Evolutionary conservation across 139 green algal genomes (phyloP).

Genomic region (Asterochloris sp.): DNA sequence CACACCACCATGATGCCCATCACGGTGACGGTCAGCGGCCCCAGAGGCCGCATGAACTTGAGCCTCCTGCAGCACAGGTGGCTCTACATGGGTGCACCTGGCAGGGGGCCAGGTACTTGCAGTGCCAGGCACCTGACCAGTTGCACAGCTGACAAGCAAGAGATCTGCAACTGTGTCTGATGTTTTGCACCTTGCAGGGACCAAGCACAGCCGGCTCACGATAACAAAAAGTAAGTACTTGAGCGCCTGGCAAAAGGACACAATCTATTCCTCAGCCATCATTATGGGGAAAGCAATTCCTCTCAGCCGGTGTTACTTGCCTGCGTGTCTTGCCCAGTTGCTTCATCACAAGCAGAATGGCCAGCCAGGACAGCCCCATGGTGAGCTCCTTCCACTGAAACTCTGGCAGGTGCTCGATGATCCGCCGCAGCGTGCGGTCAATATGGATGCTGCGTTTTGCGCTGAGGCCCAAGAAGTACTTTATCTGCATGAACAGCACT

Average conservation of each 20-base stretch:
- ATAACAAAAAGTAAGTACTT: no score
- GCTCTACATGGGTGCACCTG: no score
- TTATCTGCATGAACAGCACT: conserved; percentile 16
- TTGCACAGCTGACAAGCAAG: no score
- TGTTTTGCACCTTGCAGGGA: no score
- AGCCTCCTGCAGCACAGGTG: background rate
- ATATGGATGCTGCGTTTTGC: conserved; percentile 8
- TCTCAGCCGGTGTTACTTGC: background rate
- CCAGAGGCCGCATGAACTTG: conserved; percentile 10
- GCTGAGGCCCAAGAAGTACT: conserved; percentile 30
- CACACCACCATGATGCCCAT: conserved; percentile 52
- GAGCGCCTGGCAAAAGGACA: no score
- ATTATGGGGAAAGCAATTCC: no score
- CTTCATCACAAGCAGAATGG: conserved; percentile 21
- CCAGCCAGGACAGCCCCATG: conserved; percentile 24
- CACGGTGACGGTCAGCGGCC: conserved; percentile 31
- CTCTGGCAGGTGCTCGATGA: background rate
- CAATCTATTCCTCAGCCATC: no score
- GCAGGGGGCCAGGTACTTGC: no score
- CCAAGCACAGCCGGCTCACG: no score
- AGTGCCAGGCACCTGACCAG: no score
- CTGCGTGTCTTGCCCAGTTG: background rate
- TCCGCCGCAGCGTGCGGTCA: conserved; percentile 8
- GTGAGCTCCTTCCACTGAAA: conserved; percentile 14
- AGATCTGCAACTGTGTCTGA: no score